phyloP scores from a whole-genome alignment of 2,329 filamentous ascomycete genomes.

The Fusarium miscanthi region DNA sequence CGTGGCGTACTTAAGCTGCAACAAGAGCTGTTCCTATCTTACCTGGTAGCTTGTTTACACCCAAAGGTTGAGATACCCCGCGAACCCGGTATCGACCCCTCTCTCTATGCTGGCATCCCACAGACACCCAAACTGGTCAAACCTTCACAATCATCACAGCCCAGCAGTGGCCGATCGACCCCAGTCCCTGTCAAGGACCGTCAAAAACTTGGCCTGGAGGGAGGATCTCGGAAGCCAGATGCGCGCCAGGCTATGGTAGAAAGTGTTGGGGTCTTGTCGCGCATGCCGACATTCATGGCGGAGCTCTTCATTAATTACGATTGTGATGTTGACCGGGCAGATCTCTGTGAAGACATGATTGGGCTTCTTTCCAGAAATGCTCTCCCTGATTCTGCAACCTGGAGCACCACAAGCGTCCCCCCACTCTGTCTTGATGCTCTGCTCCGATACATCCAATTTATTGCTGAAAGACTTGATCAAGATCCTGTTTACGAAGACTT shows the following conservation, averaged over 20 bases:
- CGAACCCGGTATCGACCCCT: constrained; percentile 89
- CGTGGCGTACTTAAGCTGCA: constrained; percentile 92
- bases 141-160: constrained; percentile 73
- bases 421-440: constrained; percentile 93
- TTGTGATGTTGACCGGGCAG: constrained; percentile 89
- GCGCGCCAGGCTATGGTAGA: constrained; percentile 98
- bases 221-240: constrained; percentile 90
- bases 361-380: constrained; percentile 93
- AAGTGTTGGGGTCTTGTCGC: constrained; percentile 88
- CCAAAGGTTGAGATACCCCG: constrained; percentile 93
- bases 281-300: constrained; percentile 94
- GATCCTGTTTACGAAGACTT: constrained; percentile 71
- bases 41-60: constrained; percentile 92
- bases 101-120: constrained; percentile 91
- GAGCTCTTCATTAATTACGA: constrained; percentile 99
- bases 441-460: constrained; percentile 89
- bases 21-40: constrained; percentile 95
- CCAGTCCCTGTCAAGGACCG: constrained; percentile 93
- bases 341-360: constrained; percentile 95
- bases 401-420: constrained; percentile 98
- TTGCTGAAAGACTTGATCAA: constrained; percentile 86
- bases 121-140: constrained; percentile 90
- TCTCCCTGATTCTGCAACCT: constrained; percentile 95
- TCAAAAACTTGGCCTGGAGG: constrained; percentile 91
- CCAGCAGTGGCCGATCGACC: constrained; percentile 83